These are phyloP conservation scores for Gaeumannomyces tritici DNA, from an alignment of 2,329 filamentous ascomycete genomes.

Conservation along the genomic window DNA sequence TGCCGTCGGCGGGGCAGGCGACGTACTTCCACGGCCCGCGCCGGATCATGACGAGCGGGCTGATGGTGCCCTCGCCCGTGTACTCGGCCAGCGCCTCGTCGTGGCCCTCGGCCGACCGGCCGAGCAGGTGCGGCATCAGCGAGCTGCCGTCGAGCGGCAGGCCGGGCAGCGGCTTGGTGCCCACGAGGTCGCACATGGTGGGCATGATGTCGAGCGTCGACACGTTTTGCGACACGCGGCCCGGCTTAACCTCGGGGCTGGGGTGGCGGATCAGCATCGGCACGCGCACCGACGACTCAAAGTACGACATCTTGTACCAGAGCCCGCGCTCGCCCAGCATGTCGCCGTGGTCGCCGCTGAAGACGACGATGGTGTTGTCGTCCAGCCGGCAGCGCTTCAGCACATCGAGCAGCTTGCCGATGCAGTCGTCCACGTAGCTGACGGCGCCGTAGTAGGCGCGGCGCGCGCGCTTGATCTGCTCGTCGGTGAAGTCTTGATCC, in stretches of 20 bases:
- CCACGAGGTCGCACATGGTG: slow-evolving; percentile 76
- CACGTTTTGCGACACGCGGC: slow-evolving; percentile 72
- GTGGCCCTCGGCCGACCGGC: slow-evolving; percentile 40
- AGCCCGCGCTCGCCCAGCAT: slow-evolving; percentile 89
- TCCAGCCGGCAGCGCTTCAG: slow-evolving; percentile 71
- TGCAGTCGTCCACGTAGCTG: slow-evolving; percentile 88
- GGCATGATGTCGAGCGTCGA: slow-evolving; percentile 86
- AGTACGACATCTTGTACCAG: slow-evolving; percentile 99
- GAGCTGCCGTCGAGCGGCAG: slow-evolving; percentile 83
- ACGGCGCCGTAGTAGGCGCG: slow-evolving; percentile 89
- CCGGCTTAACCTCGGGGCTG: slow-evolving; percentile 56
- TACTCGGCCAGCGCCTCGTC: slow-evolving; percentile 94
- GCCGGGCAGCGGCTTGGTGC: slow-evolving; percentile 55
- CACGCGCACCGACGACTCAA: slow-evolving; percentile 82
- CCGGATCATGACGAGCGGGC: slow-evolving; percentile 89
- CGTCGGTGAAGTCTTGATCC: slow-evolving; percentile 73
- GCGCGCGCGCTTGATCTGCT: slow-evolving; percentile 76
- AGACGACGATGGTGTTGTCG: slow-evolving; percentile 83
- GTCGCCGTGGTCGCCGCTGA: slow-evolving; percentile 89
- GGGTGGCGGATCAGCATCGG: slow-evolving; percentile 81
- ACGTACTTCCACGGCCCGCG: slow-evolving; percentile 87
- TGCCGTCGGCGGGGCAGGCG: slow-evolving; percentile 69
- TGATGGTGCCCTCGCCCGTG: slow-evolving; percentile 84
- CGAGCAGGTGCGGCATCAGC: slow-evolving; percentile 67
- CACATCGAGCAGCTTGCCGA: slow-evolving; percentile 70